phyloP scores from a whole-genome alignment of 1,139 yeast genomes.

The Saccharomyces hybrid region DNA sequence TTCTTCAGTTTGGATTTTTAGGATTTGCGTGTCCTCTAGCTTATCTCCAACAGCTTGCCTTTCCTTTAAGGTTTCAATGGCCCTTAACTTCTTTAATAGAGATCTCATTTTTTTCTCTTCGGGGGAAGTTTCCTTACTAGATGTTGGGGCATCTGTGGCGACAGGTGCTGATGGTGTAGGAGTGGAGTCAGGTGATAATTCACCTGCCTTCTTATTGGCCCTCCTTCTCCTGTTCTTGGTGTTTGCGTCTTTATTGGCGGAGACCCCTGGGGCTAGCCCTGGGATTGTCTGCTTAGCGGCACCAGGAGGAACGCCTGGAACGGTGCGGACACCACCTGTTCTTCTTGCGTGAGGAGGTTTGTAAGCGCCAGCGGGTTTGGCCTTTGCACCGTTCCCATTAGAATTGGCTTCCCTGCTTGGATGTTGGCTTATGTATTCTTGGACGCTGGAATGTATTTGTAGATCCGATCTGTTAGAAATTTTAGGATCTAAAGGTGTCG shows the following conservation, averaged over 20 bases:
- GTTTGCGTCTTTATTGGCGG: slow-evolving; percentile 42
- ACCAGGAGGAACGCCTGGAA: slow-evolving; percentile 22
- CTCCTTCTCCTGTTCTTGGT: slow-evolving; percentile 74
- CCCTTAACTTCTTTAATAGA: slow-evolving; percentile 83
- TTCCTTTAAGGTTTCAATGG: slow-evolving; percentile 81
- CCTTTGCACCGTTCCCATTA: slow-evolving; percentile 48
- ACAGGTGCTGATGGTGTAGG: slow-evolving; percentile 18
- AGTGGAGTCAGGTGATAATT: slow-evolving; percentile 24
- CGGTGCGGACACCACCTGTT: slow-evolving; percentile 35
- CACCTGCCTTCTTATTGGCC: slow-evolving; percentile 47
- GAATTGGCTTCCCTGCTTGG: slow-evolving; percentile 31
- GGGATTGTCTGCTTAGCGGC: slow-evolving; percentile 16
- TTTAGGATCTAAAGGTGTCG: slow-evolving; percentile 40
- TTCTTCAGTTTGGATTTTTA: slow-evolving; percentile 81
- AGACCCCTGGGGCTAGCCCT: slow-evolving; percentile 30
- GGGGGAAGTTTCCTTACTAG: slow-evolving; percentile 24
- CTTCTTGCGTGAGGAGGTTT: slow-evolving; percentile 93
- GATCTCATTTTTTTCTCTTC: slow-evolving; percentile 93
- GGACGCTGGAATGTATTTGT: slow-evolving; percentile 58
- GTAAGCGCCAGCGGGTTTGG: slow-evolving; percentile 58
- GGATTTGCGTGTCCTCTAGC: slow-evolving; percentile 85
- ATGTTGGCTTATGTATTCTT: slow-evolving; percentile 46
- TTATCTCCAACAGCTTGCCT: slow-evolving; percentile 79
- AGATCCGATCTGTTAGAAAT: slow-evolving; percentile 20
- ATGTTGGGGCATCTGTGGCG: slow-evolving; percentile 7